These are phyloP conservation scores for Suhomyces yuchorum DNA, from an alignment of 1,139 yeast species.

Conservation along the genomic window DNA sequence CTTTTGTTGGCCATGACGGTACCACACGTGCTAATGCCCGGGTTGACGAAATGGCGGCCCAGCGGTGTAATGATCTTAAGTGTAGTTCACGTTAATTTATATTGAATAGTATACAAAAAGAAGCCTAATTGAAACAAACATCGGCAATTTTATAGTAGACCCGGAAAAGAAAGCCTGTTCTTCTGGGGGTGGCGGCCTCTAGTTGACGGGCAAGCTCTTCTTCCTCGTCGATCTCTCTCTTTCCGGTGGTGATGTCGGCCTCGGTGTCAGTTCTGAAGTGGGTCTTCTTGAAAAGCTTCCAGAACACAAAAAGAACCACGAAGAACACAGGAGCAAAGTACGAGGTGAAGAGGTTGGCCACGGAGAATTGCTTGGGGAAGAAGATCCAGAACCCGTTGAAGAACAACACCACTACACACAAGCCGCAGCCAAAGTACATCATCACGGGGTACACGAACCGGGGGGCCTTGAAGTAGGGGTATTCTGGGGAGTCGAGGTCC, in stretches of 20 bases:
- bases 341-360: conserved; percentile 40
- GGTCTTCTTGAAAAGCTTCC: conserved; percentile 41
- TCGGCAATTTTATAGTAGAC: conserved; percentile 21
- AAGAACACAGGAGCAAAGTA: conserved; percentile 44
- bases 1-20: too few relatives aligned
- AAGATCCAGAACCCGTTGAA: conserved; percentile 48
- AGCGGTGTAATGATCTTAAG: too few relatives aligned
- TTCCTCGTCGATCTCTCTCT: conserved; percentile 37
- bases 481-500: conserved; percentile 25
- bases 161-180: conserved; percentile 25
- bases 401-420: conserved; percentile 31
- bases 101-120: neutral
- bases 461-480: conserved; percentile 30
- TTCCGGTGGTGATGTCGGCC: conserved; percentile 43
- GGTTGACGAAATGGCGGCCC: too few relatives aligned
- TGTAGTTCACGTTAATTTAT: too few relatives aligned
- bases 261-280: conserved; percentile 33
- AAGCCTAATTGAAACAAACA: conserved; percentile 19
- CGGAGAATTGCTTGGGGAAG: conserved; percentile 41
- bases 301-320: conserved; percentile 28
- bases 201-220: conserved; percentile 29
- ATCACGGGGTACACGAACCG: conserved; percentile 33
- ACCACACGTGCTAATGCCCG: too few relatives aligned
- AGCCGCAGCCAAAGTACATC: conserved; percentile 34
- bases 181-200: conserved; percentile 22